Evolutionary conservation across 2,329 filamentous ascomycete genomes (phyloP).

Genomic region (Clarireedia monteithiana): DNA sequence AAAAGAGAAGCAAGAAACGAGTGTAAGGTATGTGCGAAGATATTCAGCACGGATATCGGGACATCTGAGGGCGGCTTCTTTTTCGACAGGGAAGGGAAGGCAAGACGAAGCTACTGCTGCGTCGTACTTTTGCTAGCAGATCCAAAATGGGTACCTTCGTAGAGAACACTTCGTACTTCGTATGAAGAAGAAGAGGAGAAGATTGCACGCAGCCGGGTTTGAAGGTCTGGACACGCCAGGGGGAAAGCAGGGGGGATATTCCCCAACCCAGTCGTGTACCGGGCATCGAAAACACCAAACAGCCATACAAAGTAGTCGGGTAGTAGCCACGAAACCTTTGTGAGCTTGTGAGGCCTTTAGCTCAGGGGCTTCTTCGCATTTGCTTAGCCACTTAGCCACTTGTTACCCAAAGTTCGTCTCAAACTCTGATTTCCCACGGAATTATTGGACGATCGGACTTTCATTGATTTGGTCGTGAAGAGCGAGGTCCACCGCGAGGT

Average conservation of each 20-base stretch:
- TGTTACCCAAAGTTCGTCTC: too few species aligned
- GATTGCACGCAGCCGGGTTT: not conserved
- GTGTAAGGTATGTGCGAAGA: conserved; percentile 1
- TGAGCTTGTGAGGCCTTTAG: too few species aligned
- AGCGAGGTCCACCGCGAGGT: not conserved
- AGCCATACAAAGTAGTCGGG: not conserved
- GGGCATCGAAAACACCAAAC: too few species aligned
- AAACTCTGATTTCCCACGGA: too few species aligned
- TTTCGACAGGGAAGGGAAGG: not conserved
- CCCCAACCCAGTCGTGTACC: not conserved
- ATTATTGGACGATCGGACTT: not conserved
- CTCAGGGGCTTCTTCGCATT: too few species aligned
- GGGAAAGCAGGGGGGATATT: not conserved
- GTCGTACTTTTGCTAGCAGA: not conserved
- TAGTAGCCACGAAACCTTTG: not conserved
- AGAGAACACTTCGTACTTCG: not conserved
- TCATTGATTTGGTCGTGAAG: not conserved
- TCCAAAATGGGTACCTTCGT: not conserved
- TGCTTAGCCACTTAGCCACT: too few species aligned
- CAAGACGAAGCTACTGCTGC: too few species aligned
- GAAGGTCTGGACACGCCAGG: conserved; percentile 5
- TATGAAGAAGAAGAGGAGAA: not conserved
- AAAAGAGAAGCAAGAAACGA: not conserved
- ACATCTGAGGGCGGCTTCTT: not conserved
- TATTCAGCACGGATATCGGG: not conserved